phyloP scores from a whole-genome alignment of 345 rosid genomes.

The Crucihimalaya himalaica region DNA sequence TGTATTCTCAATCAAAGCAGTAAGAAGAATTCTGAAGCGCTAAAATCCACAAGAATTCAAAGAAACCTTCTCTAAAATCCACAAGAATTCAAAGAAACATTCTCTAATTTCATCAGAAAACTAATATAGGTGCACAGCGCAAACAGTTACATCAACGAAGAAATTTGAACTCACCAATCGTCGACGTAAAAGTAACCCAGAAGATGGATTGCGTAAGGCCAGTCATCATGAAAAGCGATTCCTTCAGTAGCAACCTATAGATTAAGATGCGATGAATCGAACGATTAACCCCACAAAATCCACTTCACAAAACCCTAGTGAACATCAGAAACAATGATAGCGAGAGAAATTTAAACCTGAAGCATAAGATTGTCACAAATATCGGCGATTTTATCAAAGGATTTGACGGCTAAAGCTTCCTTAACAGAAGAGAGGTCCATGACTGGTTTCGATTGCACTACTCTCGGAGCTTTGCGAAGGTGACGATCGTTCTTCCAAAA shows the following conservation, averaged over 20 bases:
- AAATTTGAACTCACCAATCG: constrained; percentile 52
- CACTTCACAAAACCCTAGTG: constrained; percentile 11
- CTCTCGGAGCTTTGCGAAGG: not conserved
- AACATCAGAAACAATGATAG: constrained; percentile 5
- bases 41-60: not conserved
- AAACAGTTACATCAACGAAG: not conserved
- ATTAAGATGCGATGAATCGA: not conserved
- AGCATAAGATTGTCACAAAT: constrained; percentile 81
- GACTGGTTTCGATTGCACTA: not conserved
- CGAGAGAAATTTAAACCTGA: constrained; percentile 45
- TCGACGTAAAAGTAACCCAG: constrained; percentile 64
- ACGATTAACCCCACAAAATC: not conserved
- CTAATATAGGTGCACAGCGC: not conserved
- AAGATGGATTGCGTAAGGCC: constrained; percentile 88
- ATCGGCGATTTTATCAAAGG: constrained; percentile 65
- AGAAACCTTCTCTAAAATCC: not conserved
- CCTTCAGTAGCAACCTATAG: constrained; percentile 74
- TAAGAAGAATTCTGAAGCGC: not conserved
- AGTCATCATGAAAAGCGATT: constrained; percentile 68
- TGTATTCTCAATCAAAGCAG: not conserved
- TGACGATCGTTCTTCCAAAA: not conserved
- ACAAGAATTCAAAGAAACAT: not conserved
- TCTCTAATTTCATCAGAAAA: not conserved
- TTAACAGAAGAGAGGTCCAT: constrained; percentile 73
- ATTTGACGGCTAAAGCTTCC: constrained; percentile 62